Conservation (phyloP, 2,329 filamentous ascomycete genomes). For the Moelleriella libera region DNA sequence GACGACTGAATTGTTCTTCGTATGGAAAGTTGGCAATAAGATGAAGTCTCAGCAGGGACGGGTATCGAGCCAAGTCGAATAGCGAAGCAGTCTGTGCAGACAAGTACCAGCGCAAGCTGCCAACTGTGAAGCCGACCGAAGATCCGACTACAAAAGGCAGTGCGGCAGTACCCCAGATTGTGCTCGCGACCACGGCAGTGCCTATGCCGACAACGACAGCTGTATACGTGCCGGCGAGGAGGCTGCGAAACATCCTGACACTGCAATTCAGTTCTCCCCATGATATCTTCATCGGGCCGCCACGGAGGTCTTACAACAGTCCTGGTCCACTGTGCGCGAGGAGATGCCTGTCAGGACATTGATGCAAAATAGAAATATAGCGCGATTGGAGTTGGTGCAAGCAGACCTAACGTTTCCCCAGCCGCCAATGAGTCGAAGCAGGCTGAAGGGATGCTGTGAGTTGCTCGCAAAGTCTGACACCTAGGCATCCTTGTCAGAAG, state of each 20-base stretch:
- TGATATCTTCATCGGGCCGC: background rate
- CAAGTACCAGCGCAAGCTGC: conserved; percentile 9
- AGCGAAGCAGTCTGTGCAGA: conserved; percentile 7
- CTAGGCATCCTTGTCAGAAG: background rate
- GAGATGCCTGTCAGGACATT: background rate
- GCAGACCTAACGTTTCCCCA: conserved; percentile 8
- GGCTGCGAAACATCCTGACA: conserved; percentile 10
- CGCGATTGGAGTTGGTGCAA: background rate
- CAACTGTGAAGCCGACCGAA: conserved; percentile 8
- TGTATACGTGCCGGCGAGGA: conserved; percentile 9
- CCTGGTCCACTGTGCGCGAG: conserved; percentile 2
- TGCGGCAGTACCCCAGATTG: conserved; percentile 10
- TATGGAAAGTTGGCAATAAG: conserved; percentile 10
- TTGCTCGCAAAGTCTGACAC: conserved; percentile 2
- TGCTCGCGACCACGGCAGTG: conserved; percentile 6
- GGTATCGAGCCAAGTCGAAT: conserved; percentile 9
- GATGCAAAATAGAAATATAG: background rate
- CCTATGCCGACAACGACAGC: conserved; percentile 7
- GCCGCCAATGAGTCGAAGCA: conserved; percentile 7
- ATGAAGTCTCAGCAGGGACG: conserved; percentile 9
- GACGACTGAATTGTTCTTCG: conserved; percentile 5
- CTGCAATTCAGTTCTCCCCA: background rate
- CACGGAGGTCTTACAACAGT: conserved; percentile 4
- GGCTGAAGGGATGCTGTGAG: conserved; percentile 3
- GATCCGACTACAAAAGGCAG: conserved; percentile 10